These are phyloP conservation scores for Stylosanthes scabra DNA, from an alignment of 331 rosid genomes.

Conservation along the genomic window DNA sequence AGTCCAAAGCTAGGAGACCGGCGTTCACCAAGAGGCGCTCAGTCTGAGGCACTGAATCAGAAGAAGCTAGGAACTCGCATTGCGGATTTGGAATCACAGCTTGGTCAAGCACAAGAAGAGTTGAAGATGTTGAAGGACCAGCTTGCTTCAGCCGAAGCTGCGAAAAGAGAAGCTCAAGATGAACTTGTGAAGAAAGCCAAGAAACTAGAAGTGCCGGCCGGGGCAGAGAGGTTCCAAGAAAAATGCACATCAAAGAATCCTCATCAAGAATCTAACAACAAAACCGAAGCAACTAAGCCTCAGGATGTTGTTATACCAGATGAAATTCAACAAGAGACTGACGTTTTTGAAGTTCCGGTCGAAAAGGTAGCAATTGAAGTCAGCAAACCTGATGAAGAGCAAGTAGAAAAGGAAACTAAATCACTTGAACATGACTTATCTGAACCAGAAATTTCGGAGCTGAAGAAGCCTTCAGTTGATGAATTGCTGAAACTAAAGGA, in stretches of 20 bases:
- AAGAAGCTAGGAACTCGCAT: conserved; percentile 91
- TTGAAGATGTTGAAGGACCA: conserved; percentile 69
- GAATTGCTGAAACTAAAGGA: conserved; percentile 56
- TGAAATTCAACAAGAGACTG: conserved; percentile 70
- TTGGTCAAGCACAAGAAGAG: conserved; percentile 87
- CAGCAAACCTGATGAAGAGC: conserved; percentile 34
- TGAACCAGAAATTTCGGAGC: conserved; percentile 41
- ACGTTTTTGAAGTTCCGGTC: conserved; percentile 79
- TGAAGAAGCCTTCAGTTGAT: conserved; percentile 49
- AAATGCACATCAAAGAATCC: conserved; percentile 41
- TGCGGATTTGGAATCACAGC: conserved; percentile 88
- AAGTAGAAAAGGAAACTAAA: conserved; percentile 51
- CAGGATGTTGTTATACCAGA: conserved; percentile 39
- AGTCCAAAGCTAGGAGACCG: conserved; percentile 83
- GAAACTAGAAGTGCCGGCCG: conserved; percentile 44
- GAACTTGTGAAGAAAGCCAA: conserved; percentile 67
- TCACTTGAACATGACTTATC: conserved; percentile 36
- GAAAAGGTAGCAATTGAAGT: conserved; percentile 54
- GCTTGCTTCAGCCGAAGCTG: conserved; percentile 85
- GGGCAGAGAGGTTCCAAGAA: conserved; percentile 43
- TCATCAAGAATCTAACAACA: conserved; percentile 39
- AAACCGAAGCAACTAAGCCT: conserved; percentile 39
- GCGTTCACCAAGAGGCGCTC: conserved; percentile 79
- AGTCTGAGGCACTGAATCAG: conserved; percentile 67
- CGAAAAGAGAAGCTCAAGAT: conserved; percentile 79